Percentiles rank a stretch among this genome's conserved stretches.
Evolutionary conservation across 106 monocot species (phyloP).

Genomic region (Amphibolis antarctica): DNA sequence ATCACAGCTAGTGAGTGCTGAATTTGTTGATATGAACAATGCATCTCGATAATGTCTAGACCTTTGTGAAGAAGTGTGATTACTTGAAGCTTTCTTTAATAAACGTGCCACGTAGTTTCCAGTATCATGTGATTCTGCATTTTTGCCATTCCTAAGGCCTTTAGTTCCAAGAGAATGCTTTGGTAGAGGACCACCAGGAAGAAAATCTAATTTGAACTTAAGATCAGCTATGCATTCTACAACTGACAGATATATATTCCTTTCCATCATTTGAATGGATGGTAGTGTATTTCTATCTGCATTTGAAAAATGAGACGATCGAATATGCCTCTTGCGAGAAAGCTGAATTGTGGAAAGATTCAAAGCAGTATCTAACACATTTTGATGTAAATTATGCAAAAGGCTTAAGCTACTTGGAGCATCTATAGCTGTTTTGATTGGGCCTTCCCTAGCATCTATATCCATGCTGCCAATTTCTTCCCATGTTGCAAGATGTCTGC

Average conservation of each 20-base stretch:
- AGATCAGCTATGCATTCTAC: slow-evolving; percentile 16
- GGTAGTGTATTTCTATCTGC: neutral
- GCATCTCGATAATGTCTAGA: slow-evolving; percentile 5
- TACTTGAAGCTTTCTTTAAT: slow-evolving; percentile 17
- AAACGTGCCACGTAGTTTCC: slow-evolving; percentile 21
- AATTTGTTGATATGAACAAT: slow-evolving; percentile 1
- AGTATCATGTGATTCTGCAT: slow-evolving; percentile 13
- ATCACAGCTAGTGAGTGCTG: slow-evolving; percentile 51
- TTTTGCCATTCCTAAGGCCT: slow-evolving; percentile 11
- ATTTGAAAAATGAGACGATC: slow-evolving; percentile 13
- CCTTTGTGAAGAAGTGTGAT: slow-evolving; percentile 7
- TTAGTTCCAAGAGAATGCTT: slow-evolving; percentile 6
- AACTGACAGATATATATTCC: slow-evolving; percentile 40
- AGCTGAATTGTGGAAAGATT: slow-evolving; percentile 8
- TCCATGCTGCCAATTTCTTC: slow-evolving; percentile 24
- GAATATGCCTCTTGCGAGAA: slow-evolving; percentile 1
- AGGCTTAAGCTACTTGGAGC: slow-evolving; percentile 9
- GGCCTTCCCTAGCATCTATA: slow-evolving; percentile 12
- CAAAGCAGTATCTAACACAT: slow-evolving; percentile 25
- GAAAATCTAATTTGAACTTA: slow-evolving; percentile 11
- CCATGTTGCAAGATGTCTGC: slow-evolving; percentile 63
- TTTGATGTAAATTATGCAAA: slow-evolving; percentile 26
- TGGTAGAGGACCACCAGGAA: neutral
- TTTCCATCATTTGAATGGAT: slow-evolving; percentile 48
- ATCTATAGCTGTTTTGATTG: slow-evolving; percentile 10